Base-by-base conservation (phyloP, 2,329 filamentous ascomycete species). In the Monilinia vaccinii-corymbosi region DNA sequence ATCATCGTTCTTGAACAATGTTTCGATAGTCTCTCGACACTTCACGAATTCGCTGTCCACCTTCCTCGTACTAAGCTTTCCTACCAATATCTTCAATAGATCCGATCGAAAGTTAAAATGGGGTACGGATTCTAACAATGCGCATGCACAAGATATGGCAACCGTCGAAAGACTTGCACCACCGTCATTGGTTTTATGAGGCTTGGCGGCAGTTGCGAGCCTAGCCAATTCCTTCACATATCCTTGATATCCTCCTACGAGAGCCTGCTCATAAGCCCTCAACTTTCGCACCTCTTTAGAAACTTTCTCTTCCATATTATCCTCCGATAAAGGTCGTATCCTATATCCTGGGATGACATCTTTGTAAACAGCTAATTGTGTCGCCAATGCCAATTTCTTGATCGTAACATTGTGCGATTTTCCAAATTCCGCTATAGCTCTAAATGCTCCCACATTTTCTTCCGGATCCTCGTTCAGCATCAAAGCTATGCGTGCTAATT, bases 71-170 rank as follows among this genome's bases (percentile, higher is more conserved):
- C 89, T 91, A 40, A 99, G 79, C 72, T 94, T 94, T 66, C 85
- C 85, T 25, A 96, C 86, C 16, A 99, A 72, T 61, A 97, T 93
- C 73, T 89, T 91, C 63, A 99, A 76, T 57, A 99, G 78, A 57
- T 99, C 93, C 52, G 80, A 82, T 45, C 94, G 87, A 74, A 96
- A 97, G 78, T 99, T 99, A 83, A 99, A 99, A 76, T 99, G 95
- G 4, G 94, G 90, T 0, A 97, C 91, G 1, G 87, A 80, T 23
- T 83, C 83, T 45, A 97, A 75, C 18, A 99, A 80, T 34, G 82
- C 88, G 74, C 91, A 96, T 2, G 88, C 87, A 71, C 94, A 99
- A 47, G 85, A 87, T 60, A 96, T 86, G 4, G 94, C 93, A 31
- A 96, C 81, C 56, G 80, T 87, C 8, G 85, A 82, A 28, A 97